Conservation (phyloP, 495 filamentous ascomycete genomes). For the Cenococcum geophilum region DNA sequence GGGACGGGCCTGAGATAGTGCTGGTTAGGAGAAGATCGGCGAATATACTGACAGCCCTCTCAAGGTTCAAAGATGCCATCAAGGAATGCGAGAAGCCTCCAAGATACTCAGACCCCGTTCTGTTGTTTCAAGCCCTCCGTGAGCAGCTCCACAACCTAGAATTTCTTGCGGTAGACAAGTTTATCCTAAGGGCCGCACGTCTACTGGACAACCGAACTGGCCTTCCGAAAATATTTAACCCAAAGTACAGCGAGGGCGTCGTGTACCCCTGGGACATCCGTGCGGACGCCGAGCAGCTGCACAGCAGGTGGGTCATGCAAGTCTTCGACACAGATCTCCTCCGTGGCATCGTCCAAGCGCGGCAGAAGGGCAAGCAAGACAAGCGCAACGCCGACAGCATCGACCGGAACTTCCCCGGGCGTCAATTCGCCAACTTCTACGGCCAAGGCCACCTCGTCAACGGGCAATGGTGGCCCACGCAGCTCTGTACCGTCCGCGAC, state of each 20-base stretch:
- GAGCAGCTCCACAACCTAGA: constrained; percentile 24
- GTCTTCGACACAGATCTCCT: constrained; percentile 45
- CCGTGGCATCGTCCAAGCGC: constrained; percentile 41
- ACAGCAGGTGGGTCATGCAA: constrained; percentile 38
- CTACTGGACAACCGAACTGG: constrained; percentile 40
- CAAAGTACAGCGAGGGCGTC: constrained; percentile 9
- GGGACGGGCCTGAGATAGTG: background rate
- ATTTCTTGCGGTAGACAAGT: constrained; percentile 14
- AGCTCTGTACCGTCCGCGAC: constrained; percentile 48
- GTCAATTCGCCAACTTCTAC: constrained; percentile 32
- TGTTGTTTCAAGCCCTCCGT: constrained; percentile 15
- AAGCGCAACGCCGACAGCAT: constrained; percentile 28
- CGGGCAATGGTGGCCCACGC: constrained; percentile 55
- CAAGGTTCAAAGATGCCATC: background rate
- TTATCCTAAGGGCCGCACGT: constrained; percentile 5
- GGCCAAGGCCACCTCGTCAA: constrained; percentile 46
- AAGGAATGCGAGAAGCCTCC: background rate
- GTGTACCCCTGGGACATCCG: constrained; percentile 42
- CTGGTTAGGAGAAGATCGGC: too few species aligned
- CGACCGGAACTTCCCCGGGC: constrained; percentile 27
- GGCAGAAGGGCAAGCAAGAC: constrained; percentile 7
- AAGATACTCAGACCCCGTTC: background rate
- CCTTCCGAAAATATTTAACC: constrained; percentile 37
- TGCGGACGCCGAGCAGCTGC: constrained; percentile 41
- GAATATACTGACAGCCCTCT: background rate